A percentile compares a stretch with the other conserved stretches of the same genome.
These are phyloP conservation scores for Trichosanthes cucumerina DNA, from an alignment of 306 rosid species.

Conservation along the genomic window DNA sequence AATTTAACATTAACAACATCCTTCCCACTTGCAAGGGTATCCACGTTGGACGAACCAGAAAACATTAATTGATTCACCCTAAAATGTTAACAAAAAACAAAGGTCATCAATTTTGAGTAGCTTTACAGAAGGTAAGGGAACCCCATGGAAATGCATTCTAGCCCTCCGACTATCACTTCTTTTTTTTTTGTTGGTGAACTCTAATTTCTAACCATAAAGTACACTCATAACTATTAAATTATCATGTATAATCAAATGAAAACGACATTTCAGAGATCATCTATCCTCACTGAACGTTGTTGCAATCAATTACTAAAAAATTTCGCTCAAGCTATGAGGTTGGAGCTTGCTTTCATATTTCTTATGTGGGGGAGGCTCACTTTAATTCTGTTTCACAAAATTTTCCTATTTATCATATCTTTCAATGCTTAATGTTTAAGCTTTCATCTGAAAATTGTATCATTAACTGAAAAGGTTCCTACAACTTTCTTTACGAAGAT, in stretches of 20 bases:
- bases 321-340: neutral
- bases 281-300: neutral
- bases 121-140: neutral
- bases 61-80: conserved; percentile 63
- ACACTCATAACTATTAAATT: neutral
- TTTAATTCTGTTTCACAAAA: neutral
- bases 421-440: neutral
- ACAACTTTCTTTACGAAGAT: neutral
- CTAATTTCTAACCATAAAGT: neutral
- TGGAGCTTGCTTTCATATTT: neutral
- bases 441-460: neutral
- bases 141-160: neutral
- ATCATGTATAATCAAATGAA: neutral
- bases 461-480: neutral
- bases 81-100: neutral
- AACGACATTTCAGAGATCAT: neutral
- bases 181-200: neutral
- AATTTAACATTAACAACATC: conserved; percentile 59
- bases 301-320: neutral
- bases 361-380: neutral
- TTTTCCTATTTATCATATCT: neutral
- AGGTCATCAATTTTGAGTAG: neutral
- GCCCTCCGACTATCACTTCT: neutral
- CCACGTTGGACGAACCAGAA: conserved; percentile 47
- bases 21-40: conserved; percentile 79